phyloP scores from a whole-genome alignment of 495 filamentous ascomycete genomes.

The Penicillium atrosanguineum region DNA sequence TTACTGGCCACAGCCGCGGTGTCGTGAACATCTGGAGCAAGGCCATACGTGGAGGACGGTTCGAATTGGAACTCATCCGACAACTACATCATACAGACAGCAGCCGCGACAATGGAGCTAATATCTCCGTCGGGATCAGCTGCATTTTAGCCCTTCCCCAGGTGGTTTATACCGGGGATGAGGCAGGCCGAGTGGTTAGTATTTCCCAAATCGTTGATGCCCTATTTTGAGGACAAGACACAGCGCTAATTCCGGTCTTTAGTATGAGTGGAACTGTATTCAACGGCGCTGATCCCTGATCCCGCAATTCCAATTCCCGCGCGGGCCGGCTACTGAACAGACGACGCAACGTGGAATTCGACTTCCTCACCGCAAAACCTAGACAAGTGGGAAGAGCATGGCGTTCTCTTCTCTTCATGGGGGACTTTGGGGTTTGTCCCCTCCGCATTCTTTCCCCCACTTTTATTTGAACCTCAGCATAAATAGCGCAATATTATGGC shows the following conservation, averaged over 20 bases:
- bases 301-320: constrained; percentile 3
- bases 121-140: constrained; percentile 79
- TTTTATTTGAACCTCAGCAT: constrained; percentile 1
- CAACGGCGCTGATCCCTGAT: constrained; percentile 45
- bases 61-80: constrained; percentile 64
- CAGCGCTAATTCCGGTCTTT: neutral
- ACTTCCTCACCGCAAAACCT: neutral
- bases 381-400: neutral
- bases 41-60: constrained; percentile 48
- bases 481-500: neutral
- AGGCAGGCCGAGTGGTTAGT: constrained; percentile 76
- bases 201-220: neutral
- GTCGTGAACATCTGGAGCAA: constrained; percentile 76
- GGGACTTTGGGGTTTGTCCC: neutral
- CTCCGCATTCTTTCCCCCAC: neutral
- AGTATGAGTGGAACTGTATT: constrained; percentile 92
- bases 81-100: constrained; percentile 80
- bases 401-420: neutral
- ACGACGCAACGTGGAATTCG: neutral
- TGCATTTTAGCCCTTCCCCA: constrained; percentile 81
- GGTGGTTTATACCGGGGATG: constrained; percentile 90
- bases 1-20: constrained; percentile 83
- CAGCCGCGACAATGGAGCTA: constrained; percentile 67
- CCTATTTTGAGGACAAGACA: neutral
- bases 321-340: constrained; percentile 7